Evolutionary conservation across 495 filamentous ascomycete species (phyloP), one percentile per base, ranked within the genome.

Genomic region (Aspergillus nanangensis): DNA sequence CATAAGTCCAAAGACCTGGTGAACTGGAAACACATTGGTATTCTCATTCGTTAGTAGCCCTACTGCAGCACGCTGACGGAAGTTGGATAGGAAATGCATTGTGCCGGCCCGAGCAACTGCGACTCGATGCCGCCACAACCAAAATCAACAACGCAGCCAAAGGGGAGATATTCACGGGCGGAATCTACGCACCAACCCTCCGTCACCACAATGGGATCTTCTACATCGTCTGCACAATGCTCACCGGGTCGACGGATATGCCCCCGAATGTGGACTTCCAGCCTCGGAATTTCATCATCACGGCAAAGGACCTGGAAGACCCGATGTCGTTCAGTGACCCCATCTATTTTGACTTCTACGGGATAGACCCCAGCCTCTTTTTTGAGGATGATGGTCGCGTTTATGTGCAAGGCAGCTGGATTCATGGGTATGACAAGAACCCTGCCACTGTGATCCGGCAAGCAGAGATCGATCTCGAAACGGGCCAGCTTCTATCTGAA

Each of bases 141-240:
- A 37, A 40, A 17, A 21, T 47, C n/a, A 32, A 32, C 20, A 33
- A 42, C 39, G 39, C 25, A 33, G 25, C n/a, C 29, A 20, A 34
- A 10, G 1, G 11, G 15, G 37, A 40, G 19, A 21, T 47, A 4
- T 39, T 29, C 20, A 33, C 45, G 1, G 59, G 53, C 8, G 59
- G 59, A 2, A 37, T 62, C 3, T 62, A 51, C 32, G 59, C 59
- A 9, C 59, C 59, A 1, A 60, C 51, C 4, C 51, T 62, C 19
- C 45, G 59, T 22, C 25, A 60, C 34, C 53, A 53, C 32, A 20
- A 51, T 17, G 65, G 70, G 34, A 21, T 45, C 33, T 74, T 71
- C 46, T 75, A 69, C 48, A 55, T 74, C 22, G 57, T 70, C 14
- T 69, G 66, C 49, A 66, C 63, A 44, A 67, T 45, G 48, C 47